Base-by-base conservation (phyloP, 139 green algal genomes). In the Ettlia oleoabundans region DNA sequence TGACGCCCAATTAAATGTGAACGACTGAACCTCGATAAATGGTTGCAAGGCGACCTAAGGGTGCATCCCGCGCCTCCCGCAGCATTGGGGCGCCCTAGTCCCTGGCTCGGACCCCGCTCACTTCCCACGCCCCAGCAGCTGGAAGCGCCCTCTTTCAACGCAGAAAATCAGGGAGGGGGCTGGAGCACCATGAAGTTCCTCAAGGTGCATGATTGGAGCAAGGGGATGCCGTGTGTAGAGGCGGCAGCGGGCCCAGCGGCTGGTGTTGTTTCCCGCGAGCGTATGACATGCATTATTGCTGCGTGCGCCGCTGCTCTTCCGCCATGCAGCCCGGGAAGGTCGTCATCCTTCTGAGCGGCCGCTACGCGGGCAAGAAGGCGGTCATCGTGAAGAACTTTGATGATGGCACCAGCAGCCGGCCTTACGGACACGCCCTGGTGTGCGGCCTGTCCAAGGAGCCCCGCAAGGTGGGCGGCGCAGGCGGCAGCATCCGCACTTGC, bases 321-420 rank as follows among this genome's bases (percentile, higher is more conserved):
- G 78, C 30, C 68, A 13, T 80, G 87, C 89, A 97, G 94, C 74
- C 87, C 42, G 84, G 82, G 68, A 97, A 97, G 89, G 94, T 97
- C 61, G 94, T 97, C 30, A 92, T 97, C 80, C 79, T 97, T 42
- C 87, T 97, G 21, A 89, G 82, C 63, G 94, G 94, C 72, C 89
- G 93, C 40, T 96, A 90, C 79, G 89, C 89, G 73, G 89, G 89
- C 76, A 93, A 93, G 88, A 93, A 93, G 81, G 97, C 97, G 10
- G 97, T 99, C 68, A 99, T 99, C 81, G 95, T 99, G 21, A 98
- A 97, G 91, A 98, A 98, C 89, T 94, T 95, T 75, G 97, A 99
- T 87, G 96, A 99, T 67, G 97, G 97, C 58, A 95, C 89, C 38
- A 86, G 89, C 67, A 80, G 86, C 40, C 87, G 96, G 37, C 86